phyloP scores from a whole-genome alignment of 805 yeast genomes.

The Saccharomycopsis sp. region DNA sequence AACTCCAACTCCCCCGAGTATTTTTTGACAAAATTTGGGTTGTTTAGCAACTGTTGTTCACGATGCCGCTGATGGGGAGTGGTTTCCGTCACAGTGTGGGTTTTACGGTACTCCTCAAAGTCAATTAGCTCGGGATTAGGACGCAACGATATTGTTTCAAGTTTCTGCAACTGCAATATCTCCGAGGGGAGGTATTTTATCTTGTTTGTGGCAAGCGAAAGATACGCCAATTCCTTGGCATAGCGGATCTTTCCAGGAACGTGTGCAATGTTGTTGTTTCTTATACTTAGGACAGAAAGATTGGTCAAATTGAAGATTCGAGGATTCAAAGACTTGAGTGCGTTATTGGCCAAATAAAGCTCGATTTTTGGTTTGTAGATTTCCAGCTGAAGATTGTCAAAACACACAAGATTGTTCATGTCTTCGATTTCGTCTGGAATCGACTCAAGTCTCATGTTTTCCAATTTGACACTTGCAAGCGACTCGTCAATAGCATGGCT shows the following conservation, averaged over 20 bases:
- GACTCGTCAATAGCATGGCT: slow-evolving; percentile 19
- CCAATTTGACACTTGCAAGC: slow-evolving; percentile 13
- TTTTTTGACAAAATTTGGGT: slow-evolving; percentile 5
- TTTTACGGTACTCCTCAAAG: slow-evolving; percentile 6
- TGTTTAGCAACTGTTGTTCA: background rate
- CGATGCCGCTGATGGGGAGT: background rate
- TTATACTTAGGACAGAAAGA: slow-evolving; percentile 15
- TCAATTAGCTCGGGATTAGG: slow-evolving; percentile 18
- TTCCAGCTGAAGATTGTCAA: slow-evolving; percentile 1
- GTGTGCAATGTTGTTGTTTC: slow-evolving; percentile 12
- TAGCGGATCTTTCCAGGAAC: slow-evolving; percentile 19
- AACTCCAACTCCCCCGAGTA: slow-evolving; percentile 13
- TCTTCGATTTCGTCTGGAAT: slow-evolving; percentile 21
- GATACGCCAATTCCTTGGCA: slow-evolving; percentile 9
- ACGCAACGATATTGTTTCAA: slow-evolving; percentile 16
- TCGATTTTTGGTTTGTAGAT: slow-evolving; percentile 15
- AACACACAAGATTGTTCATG: slow-evolving; percentile 18
- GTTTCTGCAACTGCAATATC: slow-evolving; percentile 7
- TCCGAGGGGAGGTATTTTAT: slow-evolving; percentile 14
- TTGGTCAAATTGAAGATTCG: slow-evolving; percentile 17
- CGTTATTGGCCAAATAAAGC: slow-evolving; percentile 17
- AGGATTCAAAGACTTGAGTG: slow-evolving; percentile 15
- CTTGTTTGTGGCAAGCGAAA: slow-evolving; percentile 18
- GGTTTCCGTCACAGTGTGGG: slow-evolving; percentile 4
- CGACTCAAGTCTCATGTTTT: slow-evolving; percentile 6